phyloP scores from a whole-genome alignment of 148 eudicot genomes.

The Dysphania ambrosioides region DNA sequence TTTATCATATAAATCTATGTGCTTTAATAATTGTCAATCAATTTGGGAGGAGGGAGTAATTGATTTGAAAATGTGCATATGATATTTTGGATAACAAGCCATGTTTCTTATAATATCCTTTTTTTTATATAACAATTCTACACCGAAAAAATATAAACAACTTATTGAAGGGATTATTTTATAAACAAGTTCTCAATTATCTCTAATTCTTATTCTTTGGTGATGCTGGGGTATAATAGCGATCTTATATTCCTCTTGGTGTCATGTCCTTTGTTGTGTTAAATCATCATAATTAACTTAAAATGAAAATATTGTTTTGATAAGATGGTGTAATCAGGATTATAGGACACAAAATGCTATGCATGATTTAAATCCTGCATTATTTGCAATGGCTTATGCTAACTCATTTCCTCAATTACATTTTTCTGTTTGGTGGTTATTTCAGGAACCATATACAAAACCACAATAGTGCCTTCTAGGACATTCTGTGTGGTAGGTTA shows the following conservation, averaged over 20 bases:
- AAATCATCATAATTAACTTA: neutral
- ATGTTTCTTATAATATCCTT: too few species aligned
- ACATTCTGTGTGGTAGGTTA: conserved; percentile 80
- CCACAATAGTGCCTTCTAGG: conserved; percentile 79
- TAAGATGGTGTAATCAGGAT: neutral
- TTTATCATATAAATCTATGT: too few species aligned
- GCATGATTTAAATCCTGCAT: neutral
- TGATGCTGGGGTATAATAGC: neutral
- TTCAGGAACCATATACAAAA: conserved; percentile 93
- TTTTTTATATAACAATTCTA: too few species aligned
- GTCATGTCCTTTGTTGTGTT: too few species aligned
- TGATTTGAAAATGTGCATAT: too few species aligned
- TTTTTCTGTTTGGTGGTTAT: conserved; percentile 17
- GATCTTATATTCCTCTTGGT: neutral
- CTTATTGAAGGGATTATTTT: too few species aligned
- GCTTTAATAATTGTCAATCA: too few species aligned
- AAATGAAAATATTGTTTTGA: neutral
- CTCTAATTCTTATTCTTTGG: neutral
- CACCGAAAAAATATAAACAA: too few species aligned
- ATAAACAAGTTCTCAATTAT: too few species aligned
- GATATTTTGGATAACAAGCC: neutral
- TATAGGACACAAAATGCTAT: neutral
- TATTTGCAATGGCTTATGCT: neutral
- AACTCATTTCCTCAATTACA: conserved; percentile 12
- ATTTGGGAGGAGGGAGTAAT: too few species aligned